Evolutionary conservation across 768 basidiomycete species (phyloP), one percentile per base, ranked within the genome.

Genomic region (Mrakia hoshinonis): DNA sequence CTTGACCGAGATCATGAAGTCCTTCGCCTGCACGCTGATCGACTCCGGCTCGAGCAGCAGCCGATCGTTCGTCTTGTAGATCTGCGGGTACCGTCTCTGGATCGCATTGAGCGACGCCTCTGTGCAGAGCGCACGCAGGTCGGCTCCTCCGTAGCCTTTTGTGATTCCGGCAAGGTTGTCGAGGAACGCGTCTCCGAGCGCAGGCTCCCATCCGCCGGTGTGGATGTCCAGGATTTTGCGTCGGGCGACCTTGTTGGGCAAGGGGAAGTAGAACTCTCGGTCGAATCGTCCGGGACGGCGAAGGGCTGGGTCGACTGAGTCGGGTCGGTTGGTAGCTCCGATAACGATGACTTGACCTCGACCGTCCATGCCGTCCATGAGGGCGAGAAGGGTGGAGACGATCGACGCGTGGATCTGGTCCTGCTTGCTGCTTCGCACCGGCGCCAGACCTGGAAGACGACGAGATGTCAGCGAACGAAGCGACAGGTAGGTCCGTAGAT

Each of bases 301-400:
- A 63, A 99, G 80, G 0, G 96, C 96, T 24, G 96, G 92, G 79
- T 99, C 96, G 69, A 99, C 88, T n/a, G 93, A 90, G 79, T 99
- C 96, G 0, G 95, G 95, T 73, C 96, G 80, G 78, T 99, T 99
- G 3, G 96, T 99, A 1, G 96, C 96, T 36, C 96, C 96, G 75
- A 98, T 98, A 38, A 99, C 92, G 34, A 98, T 85, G 22, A 99
- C 95, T 79, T 97, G 93, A 1, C 93, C 94, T 66, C 96, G 86
- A 0, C 94, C 94, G 74, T 99, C 96, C 95, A 98, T 98, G 54
- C 95, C 96, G 79, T 98, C 96, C 96, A 98, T 98, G 54, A 98
- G 83, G 2, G 96, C 95, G 2, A 99, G 83, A 11, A 98, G 83
- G 0, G 96, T 98, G 64, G 90, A 92, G 9, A 99, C 96, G 74